phyloP scores from a whole-genome alignment of 495 filamentous ascomycete genomes.

The Penicilliopsis zonata region DNA sequence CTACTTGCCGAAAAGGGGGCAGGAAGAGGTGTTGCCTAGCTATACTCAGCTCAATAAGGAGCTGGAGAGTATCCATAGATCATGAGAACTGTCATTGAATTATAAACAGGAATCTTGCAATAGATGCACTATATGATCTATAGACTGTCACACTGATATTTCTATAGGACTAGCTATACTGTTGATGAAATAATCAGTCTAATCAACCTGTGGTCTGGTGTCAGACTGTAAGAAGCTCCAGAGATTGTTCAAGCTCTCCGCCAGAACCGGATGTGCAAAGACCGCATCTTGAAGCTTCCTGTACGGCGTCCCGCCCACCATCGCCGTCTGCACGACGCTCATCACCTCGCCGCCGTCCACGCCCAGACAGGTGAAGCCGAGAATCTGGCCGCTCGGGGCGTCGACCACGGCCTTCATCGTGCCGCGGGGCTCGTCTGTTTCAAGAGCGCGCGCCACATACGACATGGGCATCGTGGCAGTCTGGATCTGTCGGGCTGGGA shows the following conservation, averaged over 20 bases:
- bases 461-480: conserved; percentile 38
- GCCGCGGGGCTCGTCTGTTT: conserved; percentile 37
- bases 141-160: too few species aligned
- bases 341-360: conserved; percentile 43
- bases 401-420: conserved; percentile 42
- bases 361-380: conserved; percentile 37
- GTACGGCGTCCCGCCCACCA: conserved; percentile 31
- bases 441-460: conserved; percentile 38
- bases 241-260: conserved; percentile 39
- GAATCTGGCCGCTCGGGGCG: conserved; percentile 25
- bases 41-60: too few species aligned
- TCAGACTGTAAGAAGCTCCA: conserved; percentile 28
- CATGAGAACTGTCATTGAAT: too few species aligned
- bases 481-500: conserved; percentile 14
- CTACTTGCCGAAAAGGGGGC: too few species aligned
- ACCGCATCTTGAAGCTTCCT: conserved; percentile 27
- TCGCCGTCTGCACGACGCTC: conserved; percentile 38
- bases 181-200: too few species aligned
- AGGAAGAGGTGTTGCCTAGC: too few species aligned
- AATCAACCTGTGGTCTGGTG: too few species aligned
- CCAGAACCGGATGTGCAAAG: conserved; percentile 37
- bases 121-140: too few species aligned
- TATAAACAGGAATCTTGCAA: too few species aligned
- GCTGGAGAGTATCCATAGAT: too few species aligned
- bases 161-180: too few species aligned